Base-by-base conservation (phyloP, 768 basidiomycete genomes). In the Infundibulicybe gibba region DNA sequence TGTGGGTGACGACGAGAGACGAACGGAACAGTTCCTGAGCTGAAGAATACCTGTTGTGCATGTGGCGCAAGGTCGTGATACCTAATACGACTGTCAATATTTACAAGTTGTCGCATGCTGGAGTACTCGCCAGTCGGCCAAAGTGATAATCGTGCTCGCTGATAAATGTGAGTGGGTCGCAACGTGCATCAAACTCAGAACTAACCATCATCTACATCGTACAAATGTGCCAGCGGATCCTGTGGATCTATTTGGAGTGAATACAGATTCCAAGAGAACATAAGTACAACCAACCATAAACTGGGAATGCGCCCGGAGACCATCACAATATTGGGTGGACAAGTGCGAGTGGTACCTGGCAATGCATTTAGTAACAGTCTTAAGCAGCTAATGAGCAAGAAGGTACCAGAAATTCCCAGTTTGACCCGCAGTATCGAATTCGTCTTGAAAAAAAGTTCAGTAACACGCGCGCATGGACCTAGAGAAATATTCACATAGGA, bases 181-280 rank as follows among this genome's bases (percentile, higher is more conserved):
- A n/a, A 6, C 14, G 21, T 3, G 10, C 19, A 20, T n/a, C 5
- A 50, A 44, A 25, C 25, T 8, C 52, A 39, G 19, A 11, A 25
- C 37, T 8, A 40, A 60, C 75, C 73, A 54, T 77, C 64, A 47
- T 77, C 75, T 11, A 74, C 60, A 48, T 77, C 75, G 50, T 77
- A 77, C n/a, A 76, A 44, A 12, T 55, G 12, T 2, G 47, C 53
- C 43, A 63, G 63, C 12, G 76, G 77, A 49, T 78, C 75, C 13
- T 66, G 25, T 14, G 71, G 70, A 55, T 77, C 75, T 38, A 19
- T 38, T 38, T 25, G 25, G 25, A 25, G 10, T 38, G n/a, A 14
- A 10, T 14, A n/a, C 35, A 38, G 10, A 38, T 38, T 38, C 35
- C 35, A 25, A 25, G 3, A 25, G 25, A 25, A 25, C 8, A 25